Base-by-base conservation (phyloP, 2,329 filamentous ascomycete genomes). In the Botrytis medusae region DNA sequence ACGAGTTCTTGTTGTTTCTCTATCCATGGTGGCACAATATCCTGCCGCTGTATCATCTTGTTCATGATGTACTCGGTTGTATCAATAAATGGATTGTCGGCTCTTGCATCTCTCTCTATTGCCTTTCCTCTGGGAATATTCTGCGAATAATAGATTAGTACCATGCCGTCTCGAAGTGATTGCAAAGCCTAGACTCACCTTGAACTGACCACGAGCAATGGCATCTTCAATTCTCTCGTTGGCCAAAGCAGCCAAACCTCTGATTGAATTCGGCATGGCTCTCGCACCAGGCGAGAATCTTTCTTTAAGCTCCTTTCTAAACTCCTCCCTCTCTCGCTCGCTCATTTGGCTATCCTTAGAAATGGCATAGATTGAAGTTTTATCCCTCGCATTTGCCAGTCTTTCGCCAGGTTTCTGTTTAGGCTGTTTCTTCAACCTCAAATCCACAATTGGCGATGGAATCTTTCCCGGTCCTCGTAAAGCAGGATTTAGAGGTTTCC, bases 11-110 rank as follows among this genome's bases (percentile, higher is more conserved):
- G 95, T 82, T 99, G 96, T 83, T 98, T 98, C 83, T 99, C 96
- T 74, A 99, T 98, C 96, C 96, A 99, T 0, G 95, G 95, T 0
- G 96, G 96, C 0, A 97, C 93, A 74, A 98, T 93, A 32, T 97
- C 95, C 82, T 99, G 96, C 74, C 92, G 92, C 83, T 98, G 93
- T 76, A 99, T 98, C 85, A 98, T 98, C 83, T 97, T 96, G 83
- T 99, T 98, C 92, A 98, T 92, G 78, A 98, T 93, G 81, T 98
- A 98, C 82, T 98, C 95, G 0, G 96, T 98, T 0, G 95, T 98
- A 80, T 98, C 94, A 73, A 98, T 89, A 79, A 97, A 98, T 0
- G 96, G 94, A 77, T 92, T 97, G 77, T 91, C 92, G 1, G 93
- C 92, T 76, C 93, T 90, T 69, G 93, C 85, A 77, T 98, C 95